A percentile compares a stretch with the other conserved stretches of the same genome.
Conservation (phyloP, 2,329 filamentous ascomycete species). For the Colletotrichum gigasporum region DNA sequence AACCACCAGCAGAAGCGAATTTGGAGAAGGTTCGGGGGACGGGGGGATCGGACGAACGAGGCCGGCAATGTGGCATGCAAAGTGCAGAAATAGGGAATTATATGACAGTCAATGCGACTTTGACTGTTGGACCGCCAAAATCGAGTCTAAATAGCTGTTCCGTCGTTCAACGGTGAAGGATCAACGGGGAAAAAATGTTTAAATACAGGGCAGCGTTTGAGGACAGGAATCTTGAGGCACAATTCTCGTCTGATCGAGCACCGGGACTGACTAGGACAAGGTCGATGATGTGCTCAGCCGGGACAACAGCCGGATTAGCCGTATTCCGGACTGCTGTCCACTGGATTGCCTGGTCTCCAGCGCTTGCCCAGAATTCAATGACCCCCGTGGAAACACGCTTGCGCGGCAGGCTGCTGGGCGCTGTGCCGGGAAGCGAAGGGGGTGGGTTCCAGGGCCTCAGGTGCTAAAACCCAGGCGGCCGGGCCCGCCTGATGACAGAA, state of each 20-base stretch:
- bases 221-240: not conserved
- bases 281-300: slow-evolving; percentile 29
- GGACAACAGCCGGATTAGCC: slow-evolving; percentile 27
- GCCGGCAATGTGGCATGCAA: not conserved
- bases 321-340: not conserved
- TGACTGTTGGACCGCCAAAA: not conserved
- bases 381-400: slow-evolving; percentile 3
- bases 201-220: slow-evolving; percentile 1
- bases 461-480: slow-evolving; percentile 18
- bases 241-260: slow-evolving; percentile 14
- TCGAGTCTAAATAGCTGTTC: not conserved
- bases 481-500: slow-evolving; percentile 7
- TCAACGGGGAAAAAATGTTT: not conserved
- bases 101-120: not conserved
- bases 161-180: slow-evolving; percentile 3
- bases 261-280: slow-evolving; percentile 16
- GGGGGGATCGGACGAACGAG: not conserved
- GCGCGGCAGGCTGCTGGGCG: slow-evolving; percentile 17
- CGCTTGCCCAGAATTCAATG: not conserved
- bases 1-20: slow-evolving; percentile 20
- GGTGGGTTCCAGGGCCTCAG: slow-evolving; percentile 17
- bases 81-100: not conserved
- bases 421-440: slow-evolving; percentile 14
- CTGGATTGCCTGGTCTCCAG: not conserved
- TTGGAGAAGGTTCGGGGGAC: slow-evolving; percentile 18